These are phyloP conservation scores for Plicaturopsis crispa DNA, from an alignment of 768 basidiomycete genomes.

Conservation along the genomic window DNA sequence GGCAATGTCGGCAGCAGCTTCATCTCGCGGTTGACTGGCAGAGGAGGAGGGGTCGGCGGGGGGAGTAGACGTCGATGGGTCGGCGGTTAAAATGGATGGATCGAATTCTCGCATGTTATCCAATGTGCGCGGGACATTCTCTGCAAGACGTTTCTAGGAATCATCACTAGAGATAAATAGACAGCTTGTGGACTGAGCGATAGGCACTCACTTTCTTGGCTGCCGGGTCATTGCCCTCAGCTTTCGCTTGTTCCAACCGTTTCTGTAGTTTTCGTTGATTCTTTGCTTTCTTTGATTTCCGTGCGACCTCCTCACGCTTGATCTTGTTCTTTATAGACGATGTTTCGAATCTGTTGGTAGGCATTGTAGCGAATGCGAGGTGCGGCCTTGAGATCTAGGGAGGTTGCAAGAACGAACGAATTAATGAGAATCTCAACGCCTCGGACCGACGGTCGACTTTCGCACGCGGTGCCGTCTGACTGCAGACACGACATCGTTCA, in stretches of 20 bases:
- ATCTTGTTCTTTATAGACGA: constrained; percentile 80
- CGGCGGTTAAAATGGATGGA: constrained; percentile 48
- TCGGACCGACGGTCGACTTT: too few species aligned
- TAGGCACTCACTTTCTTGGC: constrained; percentile 58
- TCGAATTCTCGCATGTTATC: constrained; percentile 91
- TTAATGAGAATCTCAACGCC: too few species aligned
- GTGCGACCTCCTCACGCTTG: constrained; percentile 72
- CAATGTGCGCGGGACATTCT: constrained; percentile 86
- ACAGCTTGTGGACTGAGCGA: not conserved
- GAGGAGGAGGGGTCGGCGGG: constrained; percentile 25
- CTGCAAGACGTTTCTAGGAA: constrained; percentile 65
- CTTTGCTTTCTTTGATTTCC: constrained; percentile 72
- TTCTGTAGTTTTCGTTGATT: constrained; percentile 74
- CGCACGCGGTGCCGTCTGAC: too few species aligned
- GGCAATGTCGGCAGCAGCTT: constrained; percentile 60
- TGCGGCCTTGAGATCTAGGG: too few species aligned
- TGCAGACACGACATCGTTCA: too few species aligned
- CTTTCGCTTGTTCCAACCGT: constrained; percentile 70
- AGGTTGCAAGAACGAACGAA: too few species aligned
- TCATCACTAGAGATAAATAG: not conserved
- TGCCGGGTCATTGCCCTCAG: constrained; percentile 68
- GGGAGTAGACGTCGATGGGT: constrained; percentile 32
- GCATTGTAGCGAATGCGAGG: constrained; percentile 29
- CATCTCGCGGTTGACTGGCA: constrained; percentile 36
- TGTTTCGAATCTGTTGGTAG: constrained; percentile 49